A percentile compares a stretch with the other conserved stretches of the same genome.
Conservation (phyloP, 768 basidiomycete species). For the Pisolithus albus region DNA sequence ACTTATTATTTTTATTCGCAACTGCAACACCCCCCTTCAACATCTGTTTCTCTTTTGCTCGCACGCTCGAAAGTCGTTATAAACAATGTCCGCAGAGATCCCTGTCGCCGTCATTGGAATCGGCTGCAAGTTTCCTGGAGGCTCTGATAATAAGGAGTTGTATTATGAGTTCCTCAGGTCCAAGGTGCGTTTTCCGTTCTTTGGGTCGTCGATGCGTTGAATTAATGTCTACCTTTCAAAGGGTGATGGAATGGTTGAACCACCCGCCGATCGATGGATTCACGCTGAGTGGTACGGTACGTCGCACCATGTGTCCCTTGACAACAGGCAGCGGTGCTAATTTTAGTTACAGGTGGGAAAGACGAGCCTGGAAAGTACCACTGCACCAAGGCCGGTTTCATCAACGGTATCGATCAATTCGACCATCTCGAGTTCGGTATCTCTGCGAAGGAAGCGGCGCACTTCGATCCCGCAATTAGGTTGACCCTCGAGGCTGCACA, state of each 20-base stretch:
- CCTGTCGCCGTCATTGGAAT: slow-evolving; percentile 27
- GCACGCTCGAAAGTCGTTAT: neutral
- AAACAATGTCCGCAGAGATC: slow-evolving; percentile 22
- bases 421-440: slow-evolving; percentile 31
- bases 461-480: slow-evolving; percentile 27
- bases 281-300: slow-evolving; percentile 28
- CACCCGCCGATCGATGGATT: slow-evolving; percentile 23
- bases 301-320: neutral
- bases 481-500: slow-evolving; percentile 27
- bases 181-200: slow-evolving; percentile 11
- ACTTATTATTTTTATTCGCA: neutral
- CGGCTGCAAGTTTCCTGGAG: slow-evolving; percentile 28
- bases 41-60: neutral
- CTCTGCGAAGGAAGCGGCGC: slow-evolving; percentile 22
- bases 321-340: neutral
- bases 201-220: neutral
- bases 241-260: slow-evolving; percentile 26
- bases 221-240: neutral
- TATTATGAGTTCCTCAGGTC: slow-evolving; percentile 26
- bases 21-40: neutral
- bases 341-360: slow-evolving; percentile 15
- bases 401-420: slow-evolving; percentile 27
- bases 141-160: slow-evolving; percentile 25
- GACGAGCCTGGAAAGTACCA: slow-evolving; percentile 28
- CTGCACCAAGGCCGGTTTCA: slow-evolving; percentile 23